These are phyloP conservation scores for Epichloe amarillans DNA, from an alignment of 2,329 filamentous ascomycete species.

Conservation along the genomic window DNA sequence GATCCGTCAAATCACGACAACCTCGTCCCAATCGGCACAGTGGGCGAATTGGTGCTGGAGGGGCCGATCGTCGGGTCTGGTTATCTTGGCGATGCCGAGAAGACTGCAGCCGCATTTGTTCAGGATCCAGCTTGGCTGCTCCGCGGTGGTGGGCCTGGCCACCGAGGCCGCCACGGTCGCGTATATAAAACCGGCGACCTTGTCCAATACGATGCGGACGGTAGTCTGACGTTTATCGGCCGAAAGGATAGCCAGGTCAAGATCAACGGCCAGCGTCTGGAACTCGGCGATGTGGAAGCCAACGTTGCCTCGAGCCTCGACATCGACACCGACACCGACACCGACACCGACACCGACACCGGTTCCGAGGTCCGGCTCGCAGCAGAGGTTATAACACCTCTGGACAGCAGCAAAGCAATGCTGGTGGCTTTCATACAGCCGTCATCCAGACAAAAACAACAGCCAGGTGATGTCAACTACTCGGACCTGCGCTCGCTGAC, in stretches of 20 bases:
- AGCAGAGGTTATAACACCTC: constrained; percentile 4
- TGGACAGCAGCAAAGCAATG: neutral
- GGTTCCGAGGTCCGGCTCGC: neutral
- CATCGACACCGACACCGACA: neutral
- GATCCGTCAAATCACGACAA: constrained; percentile 9
- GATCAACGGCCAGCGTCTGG: constrained; percentile 27
- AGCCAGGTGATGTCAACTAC: neutral
- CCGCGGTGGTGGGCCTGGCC: constrained; percentile 7
- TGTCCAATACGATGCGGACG: constrained; percentile 17
- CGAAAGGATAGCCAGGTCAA: constrained; percentile 44
- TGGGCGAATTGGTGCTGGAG: constrained; percentile 17
- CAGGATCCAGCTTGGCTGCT: constrained; percentile 14
- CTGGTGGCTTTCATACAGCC: constrained; percentile 4
- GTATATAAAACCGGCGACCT: constrained; percentile 15
- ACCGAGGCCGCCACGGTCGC: constrained; percentile 9
- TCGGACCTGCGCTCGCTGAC: neutral
- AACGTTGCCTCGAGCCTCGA: neutral
- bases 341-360: neutral
- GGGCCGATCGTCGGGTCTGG: constrained; percentile 13
- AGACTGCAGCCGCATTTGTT: constrained; percentile 10
- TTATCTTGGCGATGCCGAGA: constrained; percentile 11
- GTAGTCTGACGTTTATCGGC: constrained; percentile 27
- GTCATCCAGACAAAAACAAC: neutral
- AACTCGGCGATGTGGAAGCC: constrained; percentile 7
- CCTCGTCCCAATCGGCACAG: constrained; percentile 10